Percentiles rank a stretch among this genome's conserved stretches.
Evolutionary conservation across 2,329 filamentous ascomycete species (phyloP).

Genomic region (Diaporthe citrichinensis): DNA sequence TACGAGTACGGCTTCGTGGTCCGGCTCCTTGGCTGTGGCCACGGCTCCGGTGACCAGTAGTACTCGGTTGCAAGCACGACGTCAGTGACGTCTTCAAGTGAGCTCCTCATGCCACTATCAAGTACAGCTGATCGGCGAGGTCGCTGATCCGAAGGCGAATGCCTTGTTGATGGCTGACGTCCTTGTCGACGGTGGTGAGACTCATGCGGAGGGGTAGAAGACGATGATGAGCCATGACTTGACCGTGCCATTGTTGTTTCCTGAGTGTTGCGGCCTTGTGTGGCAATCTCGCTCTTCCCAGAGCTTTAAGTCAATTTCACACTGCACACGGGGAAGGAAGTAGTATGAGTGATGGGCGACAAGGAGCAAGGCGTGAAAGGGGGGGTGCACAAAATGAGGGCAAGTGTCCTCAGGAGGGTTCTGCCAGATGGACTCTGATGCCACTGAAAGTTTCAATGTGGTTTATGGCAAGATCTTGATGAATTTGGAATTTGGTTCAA

Average conservation of each 20-base stretch:
- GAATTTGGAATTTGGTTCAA: constrained; percentile 18
- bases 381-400: background rate
- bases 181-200: background rate
- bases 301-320: background rate
- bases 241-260: constrained; percentile 21
- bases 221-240: background rate
- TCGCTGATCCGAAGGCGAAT: background rate
- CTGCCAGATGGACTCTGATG: constrained; percentile 18
- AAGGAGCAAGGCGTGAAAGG: background rate
- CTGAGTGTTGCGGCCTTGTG: background rate
- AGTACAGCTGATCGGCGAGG: background rate
- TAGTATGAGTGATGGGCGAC: background rate
- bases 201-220: background rate
- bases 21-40: background rate
- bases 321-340: background rate
- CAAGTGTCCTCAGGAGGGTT: constrained; percentile 25
- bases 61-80: constrained; percentile 29
- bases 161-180: constrained; percentile 6
- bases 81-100: constrained; percentile 35
- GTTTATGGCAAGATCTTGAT: constrained; percentile 26
- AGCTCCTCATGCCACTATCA: background rate
- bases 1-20: background rate
- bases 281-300: background rate
- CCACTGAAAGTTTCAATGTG: constrained; percentile 33
- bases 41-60: background rate